Evolutionary conservation across 495 filamentous ascomycete genomes (phyloP), one percentile per base, ranked within the genome.

Genomic region (Tuber borchii): DNA sequence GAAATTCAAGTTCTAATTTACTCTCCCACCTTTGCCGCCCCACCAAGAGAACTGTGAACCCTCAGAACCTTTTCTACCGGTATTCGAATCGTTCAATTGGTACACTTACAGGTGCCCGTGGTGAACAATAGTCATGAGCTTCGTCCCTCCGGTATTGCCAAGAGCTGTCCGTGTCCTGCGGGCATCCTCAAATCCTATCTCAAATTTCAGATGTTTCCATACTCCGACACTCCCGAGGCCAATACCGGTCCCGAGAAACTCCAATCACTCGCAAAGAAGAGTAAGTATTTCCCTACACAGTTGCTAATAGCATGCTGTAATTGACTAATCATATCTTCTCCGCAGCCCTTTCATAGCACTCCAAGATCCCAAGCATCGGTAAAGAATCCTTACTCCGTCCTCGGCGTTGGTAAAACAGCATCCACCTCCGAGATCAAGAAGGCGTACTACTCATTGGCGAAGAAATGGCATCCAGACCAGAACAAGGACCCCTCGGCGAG

Each of bases 381-480:
- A 34, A 88, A 91, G 80, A 90, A 99, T 81, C 95, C 95, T 12
- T 99, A 99, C 83, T 89, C 88, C 73, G 86, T 90, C 44, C 90
- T 99, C 48, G 95, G 95, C n/a, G 91, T 99, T 20, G 86, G 87
- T 75, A 95, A 93, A 83, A 86, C 83, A 61, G 93, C 95, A 20
- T 91, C 93, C n/a, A 84, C 92, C 8, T 83, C 89, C 73, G 96
- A 97, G 10, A 97, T 99, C 81, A 99, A 99, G 83, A 98, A 97
- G 84, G 95, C 95, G 2, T 99, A 99, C 86, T 99, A 99, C 84
- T 91, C 93, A 73, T 86, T 97, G 76, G 95, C 95, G n/a, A 98
- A 98, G 85, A 98, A 97, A 83, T 99, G 90, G 83, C 95, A 99
- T 81, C 95, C 95, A 12, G 95, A 99, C 84, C 97, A 95, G 51